A percentile compares a stretch with the other conserved stretches of the same genome.
Evolutionary conservation across 129 eudicot genomes (phyloP).

Genomic region (Escallonia rubra): DNA sequence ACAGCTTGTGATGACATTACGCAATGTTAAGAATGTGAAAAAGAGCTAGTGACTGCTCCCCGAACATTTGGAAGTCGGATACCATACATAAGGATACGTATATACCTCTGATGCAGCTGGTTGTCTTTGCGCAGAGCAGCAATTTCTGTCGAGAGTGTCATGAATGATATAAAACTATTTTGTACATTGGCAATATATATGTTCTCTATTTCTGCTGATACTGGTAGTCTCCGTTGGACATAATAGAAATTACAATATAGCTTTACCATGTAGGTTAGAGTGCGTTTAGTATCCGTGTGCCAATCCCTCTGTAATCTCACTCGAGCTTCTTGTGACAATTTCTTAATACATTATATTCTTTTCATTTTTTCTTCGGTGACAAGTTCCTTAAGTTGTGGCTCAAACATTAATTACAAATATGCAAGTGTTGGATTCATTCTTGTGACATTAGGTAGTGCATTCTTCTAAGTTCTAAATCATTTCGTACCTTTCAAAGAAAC

Average conservation of each 20-base stretch:
- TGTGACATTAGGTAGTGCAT: no score
- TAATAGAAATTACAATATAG: conserved; percentile 6
- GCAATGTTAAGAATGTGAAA: conserved; percentile 66
- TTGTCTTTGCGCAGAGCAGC: conserved; percentile 8
- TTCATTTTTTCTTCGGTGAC: not conserved
- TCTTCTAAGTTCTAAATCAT: no score
- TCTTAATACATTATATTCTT: conserved; percentile 5
- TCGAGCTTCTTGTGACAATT: conserved; percentile 11
- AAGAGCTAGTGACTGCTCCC: conserved; percentile 14
- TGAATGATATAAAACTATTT: conserved; percentile 3
- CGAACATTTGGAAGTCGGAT: not conserved
- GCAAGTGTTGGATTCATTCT: no score
- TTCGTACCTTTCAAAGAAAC: no score
- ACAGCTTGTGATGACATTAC: conserved; percentile 70
- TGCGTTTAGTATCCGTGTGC: conserved; percentile 26
- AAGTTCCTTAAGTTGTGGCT: no score
- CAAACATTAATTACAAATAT: no score
- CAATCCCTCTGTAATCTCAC: conserved; percentile 20
- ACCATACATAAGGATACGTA: not conserved
- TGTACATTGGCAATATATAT: conserved; percentile 43
- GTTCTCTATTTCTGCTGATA: conserved; percentile 7
- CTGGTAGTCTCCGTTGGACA: conserved; percentile 7
- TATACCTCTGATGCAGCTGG: not conserved
- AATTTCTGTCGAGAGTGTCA: not conserved
- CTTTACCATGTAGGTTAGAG: conserved; percentile 23